Evolutionary conservation across 2,329 filamentous ascomycete genomes (phyloP).

Genomic region (Chaetomiaceae sp.): DNA sequence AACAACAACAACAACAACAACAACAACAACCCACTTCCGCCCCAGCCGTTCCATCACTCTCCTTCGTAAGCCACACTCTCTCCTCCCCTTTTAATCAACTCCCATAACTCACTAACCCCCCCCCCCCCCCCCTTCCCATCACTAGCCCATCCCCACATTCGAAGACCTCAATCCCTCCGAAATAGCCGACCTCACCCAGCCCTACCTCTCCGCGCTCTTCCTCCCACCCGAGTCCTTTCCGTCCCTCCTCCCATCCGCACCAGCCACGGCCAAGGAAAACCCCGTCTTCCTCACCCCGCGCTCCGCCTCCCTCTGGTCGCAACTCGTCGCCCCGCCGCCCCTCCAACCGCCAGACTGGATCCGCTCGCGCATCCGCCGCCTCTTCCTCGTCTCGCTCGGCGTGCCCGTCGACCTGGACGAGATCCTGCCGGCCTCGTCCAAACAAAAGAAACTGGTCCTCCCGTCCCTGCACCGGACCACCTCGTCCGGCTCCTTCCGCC

Average conservation of each 20-base stretch:
- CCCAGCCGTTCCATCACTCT: slow-evolving; percentile 29
- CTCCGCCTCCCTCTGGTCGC: slow-evolving; percentile 89
- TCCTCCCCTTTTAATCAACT: background rate
- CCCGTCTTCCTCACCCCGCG: slow-evolving; percentile 78
- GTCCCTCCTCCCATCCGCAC: slow-evolving; percentile 42
- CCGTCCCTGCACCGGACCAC: slow-evolving; percentile 64
- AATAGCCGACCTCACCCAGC: slow-evolving; percentile 56
- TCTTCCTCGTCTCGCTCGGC: slow-evolving; percentile 92
- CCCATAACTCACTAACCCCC: slow-evolving; percentile 22
- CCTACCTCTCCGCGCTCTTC: slow-evolving; percentile 65
- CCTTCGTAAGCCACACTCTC: slow-evolving; percentile 31
- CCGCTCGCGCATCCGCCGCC: slow-evolving; percentile 84
- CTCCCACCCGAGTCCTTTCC: slow-evolving; percentile 49
- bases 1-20: slow-evolving; percentile 10
- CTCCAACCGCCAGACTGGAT: slow-evolving; percentile 98
- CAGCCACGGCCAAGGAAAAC: slow-evolving; percentile 48
- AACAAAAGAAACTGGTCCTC: slow-evolving; percentile 94
- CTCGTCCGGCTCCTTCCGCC: slow-evolving; percentile 49
- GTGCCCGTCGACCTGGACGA: slow-evolving; percentile 96
- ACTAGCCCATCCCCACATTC: slow-evolving; percentile 64
- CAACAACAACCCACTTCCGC: slow-evolving; percentile 22
- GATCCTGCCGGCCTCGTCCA: slow-evolving; percentile 82
- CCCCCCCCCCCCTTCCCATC: background rate
- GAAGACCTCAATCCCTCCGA: slow-evolving; percentile 58
- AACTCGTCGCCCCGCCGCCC: slow-evolving; percentile 89